These are phyloP conservation scores for Fusarium circinatum DNA, from an alignment of 2,329 filamentous ascomycete species.

Conservation along the genomic window DNA sequence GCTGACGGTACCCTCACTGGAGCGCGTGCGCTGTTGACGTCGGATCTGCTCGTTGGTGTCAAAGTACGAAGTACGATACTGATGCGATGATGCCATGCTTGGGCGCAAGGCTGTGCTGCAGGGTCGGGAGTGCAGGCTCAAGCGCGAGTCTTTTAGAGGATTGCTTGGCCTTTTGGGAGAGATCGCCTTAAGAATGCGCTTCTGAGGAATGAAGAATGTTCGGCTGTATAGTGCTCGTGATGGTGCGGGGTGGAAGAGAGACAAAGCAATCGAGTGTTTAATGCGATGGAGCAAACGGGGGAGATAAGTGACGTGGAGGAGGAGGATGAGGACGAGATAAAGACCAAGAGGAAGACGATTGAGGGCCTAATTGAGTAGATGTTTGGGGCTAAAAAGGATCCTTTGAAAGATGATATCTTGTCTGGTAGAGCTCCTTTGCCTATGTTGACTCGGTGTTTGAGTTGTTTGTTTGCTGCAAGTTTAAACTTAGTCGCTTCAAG, in stretches of 20 bases:
- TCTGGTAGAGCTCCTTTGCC: not conserved
- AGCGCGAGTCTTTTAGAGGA: conserved; percentile 33
- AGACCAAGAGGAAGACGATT: not conserved
- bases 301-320: conserved; percentile 2
- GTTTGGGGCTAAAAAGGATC: conserved; percentile 10
- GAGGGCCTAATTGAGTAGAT: conserved; percentile 4
- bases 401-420: conserved; percentile 6
- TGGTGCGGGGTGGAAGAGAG: conserved; percentile 34
- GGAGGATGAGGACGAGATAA: conserved; percentile 4
- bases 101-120: conserved; percentile 34
- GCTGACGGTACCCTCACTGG: conserved; percentile 91
- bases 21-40: conserved; percentile 67
- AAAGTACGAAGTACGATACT: conserved; percentile 67
- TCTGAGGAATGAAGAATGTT: conserved; percentile 3
- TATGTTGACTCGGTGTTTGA: conserved; percentile 6
- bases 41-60: conserved; percentile 53
- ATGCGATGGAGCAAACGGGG: conserved; percentile 26
- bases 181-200: conserved; percentile 6
- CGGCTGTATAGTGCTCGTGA: conserved; percentile 9
- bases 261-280: conserved; percentile 14
- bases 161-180: conserved; percentile 13
- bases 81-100: conserved; percentile 64
- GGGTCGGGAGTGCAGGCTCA: conserved; percentile 27
- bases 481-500: conserved; percentile 22
- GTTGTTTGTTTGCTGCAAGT: conserved; percentile 36